Conservation (phyloP, 176 grass and related monocot genomes). For the Pharus latifolius region DNA sequence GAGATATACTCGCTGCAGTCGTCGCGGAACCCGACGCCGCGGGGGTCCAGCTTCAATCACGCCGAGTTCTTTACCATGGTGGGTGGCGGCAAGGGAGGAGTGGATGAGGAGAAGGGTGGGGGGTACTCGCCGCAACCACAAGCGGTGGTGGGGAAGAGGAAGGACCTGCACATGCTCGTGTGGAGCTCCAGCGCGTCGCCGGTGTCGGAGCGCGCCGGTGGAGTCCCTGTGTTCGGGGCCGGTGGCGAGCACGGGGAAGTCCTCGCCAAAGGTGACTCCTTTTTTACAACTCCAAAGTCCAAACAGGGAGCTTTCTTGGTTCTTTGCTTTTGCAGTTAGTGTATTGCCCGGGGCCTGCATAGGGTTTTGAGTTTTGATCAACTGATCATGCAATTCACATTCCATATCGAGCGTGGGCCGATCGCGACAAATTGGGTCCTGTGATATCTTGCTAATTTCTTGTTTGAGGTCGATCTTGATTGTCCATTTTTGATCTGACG, state of each 20-base stretch:
- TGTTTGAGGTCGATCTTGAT: too few species aligned
- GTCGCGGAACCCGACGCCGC: constrained; percentile 77
- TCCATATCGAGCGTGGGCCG: too few species aligned
- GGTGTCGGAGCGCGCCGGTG: constrained; percentile 33
- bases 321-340: background rate
- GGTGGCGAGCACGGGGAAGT: constrained; percentile 50
- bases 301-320: too few species aligned
- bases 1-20: constrained; percentile 94
- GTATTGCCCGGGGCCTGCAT: too few species aligned
- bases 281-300: too few species aligned
- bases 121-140: constrained; percentile 32
- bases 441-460: too few species aligned
- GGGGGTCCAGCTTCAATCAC: constrained; percentile 90
- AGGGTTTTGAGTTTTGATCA: too few species aligned
- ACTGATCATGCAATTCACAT: too few species aligned
- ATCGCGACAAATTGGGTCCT: too few species aligned
- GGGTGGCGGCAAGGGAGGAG: constrained; percentile 12
- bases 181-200: constrained; percentile 61
- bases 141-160: constrained; percentile 35
- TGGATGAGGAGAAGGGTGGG: constrained; percentile 59
- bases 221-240: constrained; percentile 40
- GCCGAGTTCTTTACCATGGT: constrained; percentile 86
- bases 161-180: constrained; percentile 77
- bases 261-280: constrained; percentile 48
- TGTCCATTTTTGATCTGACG: too few species aligned